Conservation (phyloP, 441 rosid genomes). For the Hypseocharis bilobata region DNA sequence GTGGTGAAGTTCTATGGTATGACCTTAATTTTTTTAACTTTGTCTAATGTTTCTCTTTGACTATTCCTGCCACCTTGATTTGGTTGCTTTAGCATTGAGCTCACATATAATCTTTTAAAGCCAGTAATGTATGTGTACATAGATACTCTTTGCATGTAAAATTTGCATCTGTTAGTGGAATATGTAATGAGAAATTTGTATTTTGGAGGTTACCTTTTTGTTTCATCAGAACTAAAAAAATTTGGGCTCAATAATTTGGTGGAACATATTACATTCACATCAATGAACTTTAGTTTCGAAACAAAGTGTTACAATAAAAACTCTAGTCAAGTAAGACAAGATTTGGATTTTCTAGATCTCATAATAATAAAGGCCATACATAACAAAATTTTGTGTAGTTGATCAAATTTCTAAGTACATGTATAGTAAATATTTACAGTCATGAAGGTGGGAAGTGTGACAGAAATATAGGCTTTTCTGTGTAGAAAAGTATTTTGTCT, state of each 20-base stretch:
- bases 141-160: background rate
- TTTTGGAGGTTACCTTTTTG: background rate
- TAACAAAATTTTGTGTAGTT: too few species aligned
- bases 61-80: background rate
- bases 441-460: background rate
- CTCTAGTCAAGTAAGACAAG: too few species aligned
- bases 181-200: background rate
- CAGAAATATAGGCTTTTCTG: background rate
- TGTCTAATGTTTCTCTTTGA: background rate
- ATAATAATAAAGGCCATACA: too few species aligned
- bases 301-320: background rate
- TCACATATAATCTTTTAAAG: background rate
- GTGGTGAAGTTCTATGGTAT: constrained; percentile 51
- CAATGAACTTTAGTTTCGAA: background rate
- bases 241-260: background rate
- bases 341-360: too few species aligned
- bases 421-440: background rate
- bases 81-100: background rate
- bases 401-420: too few species aligned
- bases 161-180: background rate
- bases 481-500: background rate
- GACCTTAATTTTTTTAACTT: constrained; percentile 7
- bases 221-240: background rate
- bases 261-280: background rate
- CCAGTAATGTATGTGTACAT: background rate